Evolutionary conservation across 345 rosid species (phyloP).

Genomic region (Carallia pectinifolia): DNA sequence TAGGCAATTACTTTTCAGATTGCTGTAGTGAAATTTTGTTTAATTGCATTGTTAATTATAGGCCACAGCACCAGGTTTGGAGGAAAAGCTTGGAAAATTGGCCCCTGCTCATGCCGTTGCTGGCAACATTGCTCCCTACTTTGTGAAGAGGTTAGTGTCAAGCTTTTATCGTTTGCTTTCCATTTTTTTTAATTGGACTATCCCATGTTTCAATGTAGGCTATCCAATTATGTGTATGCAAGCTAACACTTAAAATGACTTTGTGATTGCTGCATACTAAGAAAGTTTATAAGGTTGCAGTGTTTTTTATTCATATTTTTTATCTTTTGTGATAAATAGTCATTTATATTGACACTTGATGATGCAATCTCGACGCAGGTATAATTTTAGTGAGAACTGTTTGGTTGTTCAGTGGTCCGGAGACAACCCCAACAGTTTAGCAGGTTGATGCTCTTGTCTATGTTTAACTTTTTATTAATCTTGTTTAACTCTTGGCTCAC

Average conservation of each 20-base stretch:
- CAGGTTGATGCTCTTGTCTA: slow-evolving; percentile 45
- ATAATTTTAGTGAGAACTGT: slow-evolving; percentile 61
- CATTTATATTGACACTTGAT: slow-evolving; percentile 11
- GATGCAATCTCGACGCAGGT: slow-evolving; percentile 46
- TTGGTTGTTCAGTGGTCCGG: slow-evolving; percentile 94
- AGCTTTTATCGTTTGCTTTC: background rate
- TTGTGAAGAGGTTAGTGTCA: slow-evolving; percentile 66
- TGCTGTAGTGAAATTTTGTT: slow-evolving; percentile 3
- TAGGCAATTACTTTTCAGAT: background rate
- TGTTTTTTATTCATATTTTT: no score
- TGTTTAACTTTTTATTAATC: background rate
- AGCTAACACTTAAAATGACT: no score
- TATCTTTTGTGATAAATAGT: background rate
- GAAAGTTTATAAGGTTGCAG: no score
- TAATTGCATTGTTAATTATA: slow-evolving; percentile 24
- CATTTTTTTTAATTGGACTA: background rate
- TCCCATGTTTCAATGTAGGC: background rate
- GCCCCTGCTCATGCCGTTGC: slow-evolving; percentile 92
- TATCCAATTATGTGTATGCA: no score
- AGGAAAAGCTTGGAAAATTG: slow-evolving; percentile 78
- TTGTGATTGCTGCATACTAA: no score
- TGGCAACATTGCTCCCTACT: slow-evolving; percentile 74
- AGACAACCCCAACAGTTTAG: slow-evolving; percentile 98
- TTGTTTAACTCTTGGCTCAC: background rate
- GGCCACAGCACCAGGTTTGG: slow-evolving; percentile 87